Conservation (phyloP, 208 protist genomes). For the Giardia duodenalis region DNA sequence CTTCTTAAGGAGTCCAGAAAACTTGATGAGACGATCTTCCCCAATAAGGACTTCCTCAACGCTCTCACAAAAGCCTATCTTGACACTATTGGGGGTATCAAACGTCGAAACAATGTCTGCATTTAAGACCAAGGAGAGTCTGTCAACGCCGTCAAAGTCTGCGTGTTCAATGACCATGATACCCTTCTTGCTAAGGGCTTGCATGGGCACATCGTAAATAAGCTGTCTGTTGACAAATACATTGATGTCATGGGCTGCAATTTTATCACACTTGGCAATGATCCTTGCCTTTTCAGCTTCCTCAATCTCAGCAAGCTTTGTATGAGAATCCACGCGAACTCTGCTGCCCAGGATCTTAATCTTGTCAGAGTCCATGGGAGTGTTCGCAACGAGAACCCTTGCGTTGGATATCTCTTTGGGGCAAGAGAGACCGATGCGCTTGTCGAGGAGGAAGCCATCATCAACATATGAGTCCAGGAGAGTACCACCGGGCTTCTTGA, state of each 20-base stretch:
- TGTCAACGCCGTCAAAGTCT: conserved; percentile 90
- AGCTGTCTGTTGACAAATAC: conserved; percentile 98
- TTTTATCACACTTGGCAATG: conserved; percentile 73
- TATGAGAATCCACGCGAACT: conserved; percentile 67
- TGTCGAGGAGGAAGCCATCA: conserved; percentile 94
- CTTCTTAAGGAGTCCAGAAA: conserved; percentile 72
- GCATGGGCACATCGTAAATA: conserved; percentile 97
- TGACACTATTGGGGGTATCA: conserved; percentile 76
- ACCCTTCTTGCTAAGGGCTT: conserved; percentile 77
- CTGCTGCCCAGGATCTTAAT: conserved; percentile 72
- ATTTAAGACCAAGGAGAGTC: conserved; percentile 68
- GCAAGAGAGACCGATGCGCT: conserved; percentile 92
- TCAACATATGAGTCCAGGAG: conserved; percentile 93
- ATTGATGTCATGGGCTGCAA: conserved; percentile 76
- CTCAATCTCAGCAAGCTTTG: conserved; percentile 87
- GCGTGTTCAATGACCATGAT: conserved; percentile 96
- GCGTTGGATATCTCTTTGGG: conserved; percentile 81
- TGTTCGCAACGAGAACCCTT: conserved; percentile 91
- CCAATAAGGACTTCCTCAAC: conserved; percentile 91
- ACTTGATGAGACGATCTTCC: conserved; percentile 88
- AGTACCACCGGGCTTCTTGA: conserved; percentile 89
- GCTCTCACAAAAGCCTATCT: conserved; percentile 73
- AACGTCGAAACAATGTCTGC: conserved; percentile 97
- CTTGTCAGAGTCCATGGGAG: conserved; percentile 98
- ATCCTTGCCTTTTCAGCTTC: conserved; percentile 84